Conservation (phyloP, 768 basidiomycete genomes). For the Boletus insuetus region DNA sequence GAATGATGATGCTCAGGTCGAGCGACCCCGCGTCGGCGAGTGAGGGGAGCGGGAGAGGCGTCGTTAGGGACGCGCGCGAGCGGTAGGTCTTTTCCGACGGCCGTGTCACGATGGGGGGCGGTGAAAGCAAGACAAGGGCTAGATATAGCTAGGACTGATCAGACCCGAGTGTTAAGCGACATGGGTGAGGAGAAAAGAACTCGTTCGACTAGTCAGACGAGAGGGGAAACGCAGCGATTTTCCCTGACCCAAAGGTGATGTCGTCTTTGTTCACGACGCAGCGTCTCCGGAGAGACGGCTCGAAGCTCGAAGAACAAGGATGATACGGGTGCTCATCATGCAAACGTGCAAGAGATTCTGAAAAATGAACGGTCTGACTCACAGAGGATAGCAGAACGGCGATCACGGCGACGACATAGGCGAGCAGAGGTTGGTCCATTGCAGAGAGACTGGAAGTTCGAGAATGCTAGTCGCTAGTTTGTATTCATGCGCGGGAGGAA, state of each 20-base stretch:
- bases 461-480: not conserved
- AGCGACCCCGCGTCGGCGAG: slow-evolving; percentile 57
- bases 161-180: not conserved
- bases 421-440: slow-evolving; percentile 28
- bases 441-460: not conserved
- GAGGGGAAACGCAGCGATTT: slow-evolving; percentile 22
- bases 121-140: slow-evolving; percentile 72
- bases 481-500: too few species aligned
- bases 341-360: not conserved
- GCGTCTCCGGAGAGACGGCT: slow-evolving; percentile 43
- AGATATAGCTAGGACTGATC: slow-evolving; percentile 56
- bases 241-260: slow-evolving; percentile 49
- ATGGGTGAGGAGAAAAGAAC: not conserved
- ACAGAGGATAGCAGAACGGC: slow-evolving; percentile 26
- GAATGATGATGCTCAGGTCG: slow-evolving; percentile 80
- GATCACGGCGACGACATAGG: slow-evolving; percentile 19
- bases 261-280: slow-evolving; percentile 70
- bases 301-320: slow-evolving; percentile 92
- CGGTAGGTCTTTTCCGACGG: slow-evolving; percentile 71
- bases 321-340: slow-evolving; percentile 69
- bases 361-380: slow-evolving; percentile 16
- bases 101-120: slow-evolving; percentile 57
- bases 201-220: slow-evolving; percentile 31
- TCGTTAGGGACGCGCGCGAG: slow-evolving; percentile 50
- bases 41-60: slow-evolving; percentile 53